These are phyloP conservation scores for Tetrapisispora fleetii DNA, from an alignment of 805 yeast species.

Conservation along the genomic window DNA sequence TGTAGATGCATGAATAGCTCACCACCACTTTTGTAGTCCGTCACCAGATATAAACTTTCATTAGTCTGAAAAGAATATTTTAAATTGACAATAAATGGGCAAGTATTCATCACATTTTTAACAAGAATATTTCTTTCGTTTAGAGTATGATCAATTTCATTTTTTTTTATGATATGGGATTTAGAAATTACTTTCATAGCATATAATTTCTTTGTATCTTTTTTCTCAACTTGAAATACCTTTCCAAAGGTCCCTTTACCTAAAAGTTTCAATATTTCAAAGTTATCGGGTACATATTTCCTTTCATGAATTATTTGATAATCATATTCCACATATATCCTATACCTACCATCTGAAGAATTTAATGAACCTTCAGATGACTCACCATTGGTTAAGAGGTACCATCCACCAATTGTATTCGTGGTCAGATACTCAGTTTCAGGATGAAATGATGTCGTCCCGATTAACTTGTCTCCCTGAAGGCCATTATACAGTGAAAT, in stretches of 20 bases:
- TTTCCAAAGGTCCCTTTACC: conserved; percentile 98
- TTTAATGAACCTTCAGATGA: neutral
- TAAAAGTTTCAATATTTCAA: conserved; percentile 76
- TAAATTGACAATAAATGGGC: conserved; percentile 88
- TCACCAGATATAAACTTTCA: conserved; percentile 79
- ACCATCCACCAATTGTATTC: neutral
- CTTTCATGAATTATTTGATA: conserved; percentile 59
- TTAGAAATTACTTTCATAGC: conserved; percentile 96
- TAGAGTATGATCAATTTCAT: conserved; percentile 94
- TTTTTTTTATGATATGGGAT: conserved; percentile 89
- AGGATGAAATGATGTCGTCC: conserved; percentile 55
- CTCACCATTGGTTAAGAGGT: neutral
- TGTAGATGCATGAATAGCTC: conserved; percentile 95
- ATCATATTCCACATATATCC: conserved; percentile 49
- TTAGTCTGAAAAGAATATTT: conserved; percentile 96
- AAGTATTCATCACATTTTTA: conserved; percentile 76
- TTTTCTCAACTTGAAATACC: conserved; percentile 89
- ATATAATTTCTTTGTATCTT: conserved; percentile 80
- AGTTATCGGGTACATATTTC: conserved; percentile 87
- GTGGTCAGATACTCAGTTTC: neutral
- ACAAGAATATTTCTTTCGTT: conserved; percentile 94
- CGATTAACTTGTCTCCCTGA: conserved; percentile 72
- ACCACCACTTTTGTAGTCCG: conserved; percentile 98
- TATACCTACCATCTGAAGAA: neutral
- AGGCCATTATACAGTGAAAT: conserved; percentile 81